phyloP scores from a whole-genome alignment of 1,284 basidiomycete genomes.

The Volvariella volvacea region DNA sequence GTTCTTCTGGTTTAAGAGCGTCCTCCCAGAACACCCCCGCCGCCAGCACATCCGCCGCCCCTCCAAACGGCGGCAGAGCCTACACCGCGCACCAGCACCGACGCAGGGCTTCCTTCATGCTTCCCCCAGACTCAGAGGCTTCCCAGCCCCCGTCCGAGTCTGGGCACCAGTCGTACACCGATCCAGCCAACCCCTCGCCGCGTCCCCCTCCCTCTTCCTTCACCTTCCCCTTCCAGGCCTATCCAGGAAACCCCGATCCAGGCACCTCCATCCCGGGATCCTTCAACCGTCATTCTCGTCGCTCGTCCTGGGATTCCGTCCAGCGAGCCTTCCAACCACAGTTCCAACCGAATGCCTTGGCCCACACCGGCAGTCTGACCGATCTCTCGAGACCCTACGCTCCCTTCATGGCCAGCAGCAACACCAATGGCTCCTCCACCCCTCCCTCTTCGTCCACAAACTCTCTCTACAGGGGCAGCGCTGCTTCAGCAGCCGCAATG shows the following conservation, averaged over 20 bases:
- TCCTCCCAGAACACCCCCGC: slow-evolving; percentile 1
- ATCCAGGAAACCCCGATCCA: slow-evolving; percentile 57
- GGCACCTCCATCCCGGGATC: slow-evolving; percentile 32
- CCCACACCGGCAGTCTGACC: slow-evolving; percentile 12
- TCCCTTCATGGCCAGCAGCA: slow-evolving; percentile 48
- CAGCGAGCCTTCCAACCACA: slow-evolving; percentile 12
- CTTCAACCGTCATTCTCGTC: slow-evolving; percentile 12
- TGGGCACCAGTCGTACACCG: slow-evolving; percentile 1
- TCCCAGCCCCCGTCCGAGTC: slow-evolving; percentile 7
- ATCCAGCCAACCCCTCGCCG: slow-evolving; percentile 7
- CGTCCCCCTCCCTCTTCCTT: slow-evolving; percentile 44
- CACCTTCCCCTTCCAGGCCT: slow-evolving; percentile 47
- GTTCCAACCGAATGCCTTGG: slow-evolving; percentile 14
- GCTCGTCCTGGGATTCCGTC: slow-evolving; percentile 17
- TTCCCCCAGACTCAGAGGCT: background rate
- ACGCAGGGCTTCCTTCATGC: slow-evolving; percentile 1
- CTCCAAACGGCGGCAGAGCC: background rate
- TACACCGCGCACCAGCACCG: slow-evolving; percentile 1
- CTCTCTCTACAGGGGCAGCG: slow-evolving; percentile 40
- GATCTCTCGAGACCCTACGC: slow-evolving; percentile 36
- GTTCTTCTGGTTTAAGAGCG: slow-evolving; percentile 11
- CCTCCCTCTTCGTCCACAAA: slow-evolving; percentile 20
- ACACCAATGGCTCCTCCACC: slow-evolving; percentile 7
- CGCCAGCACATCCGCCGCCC: slow-evolving; percentile 6
- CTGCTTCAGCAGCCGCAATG: slow-evolving; percentile 31